Conservation (phyloP, 768 basidiomycete species). For the Tricholoma matsutake region DNA sequence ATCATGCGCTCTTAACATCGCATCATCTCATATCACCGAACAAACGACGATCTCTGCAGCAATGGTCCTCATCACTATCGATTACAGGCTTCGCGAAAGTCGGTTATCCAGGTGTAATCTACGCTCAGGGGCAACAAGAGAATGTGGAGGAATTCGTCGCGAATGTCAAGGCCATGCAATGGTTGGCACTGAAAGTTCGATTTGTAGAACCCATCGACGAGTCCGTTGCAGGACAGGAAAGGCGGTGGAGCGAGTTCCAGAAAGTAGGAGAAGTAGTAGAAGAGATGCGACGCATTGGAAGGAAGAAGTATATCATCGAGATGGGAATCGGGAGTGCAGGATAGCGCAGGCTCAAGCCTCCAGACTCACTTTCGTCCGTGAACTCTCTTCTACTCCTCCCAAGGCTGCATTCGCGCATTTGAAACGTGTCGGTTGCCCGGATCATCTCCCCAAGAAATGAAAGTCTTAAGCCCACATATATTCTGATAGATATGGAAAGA, state of each 20-base stretch:
- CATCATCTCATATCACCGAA: slow-evolving; percentile 67
- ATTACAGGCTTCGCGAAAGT: slow-evolving; percentile 70
- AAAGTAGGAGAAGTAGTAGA: slow-evolving; percentile 70
- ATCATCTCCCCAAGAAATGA: too few species aligned
- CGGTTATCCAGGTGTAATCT: slow-evolving; percentile 75
- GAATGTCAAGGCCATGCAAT: slow-evolving; percentile 74
- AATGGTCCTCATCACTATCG: slow-evolving; percentile 52
- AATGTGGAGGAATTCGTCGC: slow-evolving; percentile 60
- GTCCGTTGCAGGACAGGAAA: slow-evolving; percentile 9
- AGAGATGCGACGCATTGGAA: slow-evolving; percentile 57
- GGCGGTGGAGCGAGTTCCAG: slow-evolving; percentile 59
- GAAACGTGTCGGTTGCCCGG: too few species aligned
- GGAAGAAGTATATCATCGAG: slow-evolving; percentile 53
- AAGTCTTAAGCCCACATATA: too few species aligned
- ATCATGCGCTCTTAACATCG: slow-evolving; percentile 68
- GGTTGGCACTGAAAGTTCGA: slow-evolving; percentile 65
- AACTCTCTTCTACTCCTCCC: too few species aligned
- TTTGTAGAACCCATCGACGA: slow-evolving; percentile 48
- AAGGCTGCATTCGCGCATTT: too few species aligned
- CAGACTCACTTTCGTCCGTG: too few species aligned
- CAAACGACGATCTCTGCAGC: slow-evolving; percentile 56
- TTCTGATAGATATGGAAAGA: too few species aligned
- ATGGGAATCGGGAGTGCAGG: slow-evolving; percentile 60
- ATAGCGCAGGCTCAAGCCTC: slow-evolving; percentile 20
- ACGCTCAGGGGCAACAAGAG: slow-evolving; percentile 53